Percentiles rank a stretch among this genome's conserved stretches.
phyloP scores from a whole-genome alignment of 257 asterid species.

The Solanum lignicaule region DNA sequence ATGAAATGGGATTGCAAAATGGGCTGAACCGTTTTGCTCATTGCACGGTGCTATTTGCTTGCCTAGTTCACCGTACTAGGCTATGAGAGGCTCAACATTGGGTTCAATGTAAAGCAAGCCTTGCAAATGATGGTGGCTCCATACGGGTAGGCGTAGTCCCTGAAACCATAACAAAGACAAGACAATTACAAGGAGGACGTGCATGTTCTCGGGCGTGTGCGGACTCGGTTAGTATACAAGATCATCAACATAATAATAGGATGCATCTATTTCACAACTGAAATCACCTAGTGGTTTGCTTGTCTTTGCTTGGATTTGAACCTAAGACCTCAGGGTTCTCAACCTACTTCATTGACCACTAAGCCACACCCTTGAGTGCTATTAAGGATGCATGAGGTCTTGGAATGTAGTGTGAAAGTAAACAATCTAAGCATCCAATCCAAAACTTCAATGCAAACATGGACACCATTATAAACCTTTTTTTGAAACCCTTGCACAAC shows the following conservation, averaged over 20 bases:
- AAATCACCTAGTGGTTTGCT: background rate
- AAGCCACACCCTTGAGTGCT: background rate
- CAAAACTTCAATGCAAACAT: background rate
- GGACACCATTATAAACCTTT: background rate
- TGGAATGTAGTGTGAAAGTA: background rate
- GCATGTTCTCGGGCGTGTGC: background rate
- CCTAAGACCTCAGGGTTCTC: background rate
- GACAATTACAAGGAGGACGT: background rate
- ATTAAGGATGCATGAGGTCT: background rate
- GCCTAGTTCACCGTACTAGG: background rate
- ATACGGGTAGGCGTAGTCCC: background rate
- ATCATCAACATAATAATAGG: background rate
- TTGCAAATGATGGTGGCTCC: background rate
- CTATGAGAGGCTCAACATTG: background rate
- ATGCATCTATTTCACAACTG: background rate
- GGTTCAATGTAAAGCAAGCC: background rate
- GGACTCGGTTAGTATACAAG: background rate
- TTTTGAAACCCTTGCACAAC: background rate
- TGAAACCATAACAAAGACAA: too few species aligned
- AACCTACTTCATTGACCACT: background rate
- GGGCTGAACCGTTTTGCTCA: background rate
- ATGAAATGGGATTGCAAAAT: background rate
- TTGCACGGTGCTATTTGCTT: background rate
- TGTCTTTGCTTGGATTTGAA: background rate
- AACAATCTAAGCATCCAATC: background rate